Base-by-base conservation (phyloP, 306 rosid genomes). In the Malus domestica region DNA sequence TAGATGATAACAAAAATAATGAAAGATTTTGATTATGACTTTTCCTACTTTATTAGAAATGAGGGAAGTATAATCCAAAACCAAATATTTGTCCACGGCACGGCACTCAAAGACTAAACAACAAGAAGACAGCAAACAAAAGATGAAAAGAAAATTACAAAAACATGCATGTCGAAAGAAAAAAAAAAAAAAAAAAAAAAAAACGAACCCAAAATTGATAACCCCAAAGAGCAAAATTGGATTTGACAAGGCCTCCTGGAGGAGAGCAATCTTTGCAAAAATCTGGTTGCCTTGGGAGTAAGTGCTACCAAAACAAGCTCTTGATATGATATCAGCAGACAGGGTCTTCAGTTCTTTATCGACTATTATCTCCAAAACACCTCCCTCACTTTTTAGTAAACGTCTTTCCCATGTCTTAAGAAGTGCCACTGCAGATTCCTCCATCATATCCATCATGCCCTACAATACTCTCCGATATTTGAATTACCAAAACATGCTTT, bases 281-380 rank as follows among this genome's bases (percentile, higher is more conserved):
- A 70, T 70, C 42, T 46, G 73, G 61, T 49, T 29, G n/a, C 73
- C 73, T 49, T 52, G 18, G 75, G 64, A 10, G 49, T 54, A 32
- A 54, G 75, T 30, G 62, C 63, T 71, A 40, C 64, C 75, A 11
- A 71, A 52, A 71, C 64, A 71, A 30, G 75, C 63, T 32, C 64
- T 52, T 32, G 75, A 71, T 32, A 71, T 54, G 64, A 71, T 71
- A 52, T 71, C 75, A 30, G 46, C 63, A 32, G 64, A 30, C 15
- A 71, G 64, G 38, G 20, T 54, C 75, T 71, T 71, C 64, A 71
- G 54, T 15, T 52, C 75, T 2, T 54, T 63, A 54, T 71, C 64
- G 33, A 71, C 8, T 54, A 19, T 16, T 22, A 71, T 54, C 32
- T 52, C 64, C 63, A 52, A 29, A 52, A 71, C 60, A 25, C 64